These are phyloP conservation scores for Lactifluus piperatus DNA, from an alignment of 768 basidiomycete species.

Conservation along the genomic window DNA sequence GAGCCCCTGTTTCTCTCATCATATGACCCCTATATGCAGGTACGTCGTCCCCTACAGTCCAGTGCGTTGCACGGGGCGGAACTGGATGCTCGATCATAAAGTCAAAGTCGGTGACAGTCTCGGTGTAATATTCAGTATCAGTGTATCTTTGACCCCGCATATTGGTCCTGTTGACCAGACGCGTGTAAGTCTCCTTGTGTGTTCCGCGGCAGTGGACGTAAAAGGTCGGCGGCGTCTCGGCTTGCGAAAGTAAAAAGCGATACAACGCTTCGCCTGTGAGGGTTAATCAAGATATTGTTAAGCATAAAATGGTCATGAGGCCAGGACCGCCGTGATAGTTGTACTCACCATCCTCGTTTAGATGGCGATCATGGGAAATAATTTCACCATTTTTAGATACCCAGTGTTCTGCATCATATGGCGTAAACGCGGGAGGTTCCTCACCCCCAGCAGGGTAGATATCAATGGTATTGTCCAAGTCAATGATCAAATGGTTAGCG, in stretches of 20 bases:
- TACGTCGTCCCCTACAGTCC: conserved; percentile 53
- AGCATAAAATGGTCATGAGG: no score
- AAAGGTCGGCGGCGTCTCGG: conserved; percentile 37
- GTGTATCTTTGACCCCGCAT: conserved; percentile 29
- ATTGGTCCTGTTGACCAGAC: conserved; percentile 34
- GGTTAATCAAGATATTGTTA: conserved; percentile 1
- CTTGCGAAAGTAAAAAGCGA: conserved; percentile 58
- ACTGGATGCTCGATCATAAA: conserved; percentile 50
- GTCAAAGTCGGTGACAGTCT: conserved; percentile 58
- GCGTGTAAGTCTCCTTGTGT: conserved; percentile 45
- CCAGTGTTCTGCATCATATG: conserved; percentile 56
- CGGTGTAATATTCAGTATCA: conserved; percentile 44
- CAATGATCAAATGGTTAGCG: conserved; percentile 18
- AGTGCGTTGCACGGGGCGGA: conserved; percentile 37
- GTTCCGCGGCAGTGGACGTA: conserved; percentile 44
- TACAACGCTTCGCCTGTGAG: conserved; percentile 60
- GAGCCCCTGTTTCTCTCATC: conserved; percentile 44
- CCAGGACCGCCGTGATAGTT: no score
- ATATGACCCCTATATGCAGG: conserved; percentile 60
- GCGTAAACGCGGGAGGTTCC: conserved; percentile 49
- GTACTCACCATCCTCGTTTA: conserved; percentile 54
- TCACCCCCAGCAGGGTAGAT: conserved; percentile 28
- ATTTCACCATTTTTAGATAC: conserved; percentile 39
- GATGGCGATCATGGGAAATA: conserved; percentile 61
- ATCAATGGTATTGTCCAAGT: conserved; percentile 23